phyloP scores from a whole-genome alignment of 805 yeast genomes.

The Candida lessepsii region DNA sequence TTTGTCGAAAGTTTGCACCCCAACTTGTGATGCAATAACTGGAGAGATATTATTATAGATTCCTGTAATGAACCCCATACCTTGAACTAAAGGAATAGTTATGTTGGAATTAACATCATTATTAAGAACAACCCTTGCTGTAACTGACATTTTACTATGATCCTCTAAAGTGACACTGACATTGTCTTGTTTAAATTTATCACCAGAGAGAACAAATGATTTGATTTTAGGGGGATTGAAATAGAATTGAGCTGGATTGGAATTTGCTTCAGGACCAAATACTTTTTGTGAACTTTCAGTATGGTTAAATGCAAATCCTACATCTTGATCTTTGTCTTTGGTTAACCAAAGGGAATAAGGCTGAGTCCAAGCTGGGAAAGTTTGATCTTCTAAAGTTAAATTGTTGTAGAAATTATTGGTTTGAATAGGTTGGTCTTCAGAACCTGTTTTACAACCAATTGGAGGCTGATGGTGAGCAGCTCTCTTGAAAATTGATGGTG shows the following conservation, averaged over 20 bases:
- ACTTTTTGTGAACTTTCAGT: constrained; percentile 59
- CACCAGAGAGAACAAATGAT: constrained; percentile 50
- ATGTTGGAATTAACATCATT: constrained; percentile 23
- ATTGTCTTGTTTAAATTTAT: constrained; percentile 20
- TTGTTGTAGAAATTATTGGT: constrained; percentile 82
- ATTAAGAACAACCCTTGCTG: constrained; percentile 17
- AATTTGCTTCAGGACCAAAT: constrained; percentile 61
- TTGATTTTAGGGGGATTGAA: constrained; percentile 67
- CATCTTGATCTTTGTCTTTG: constrained; percentile 42
- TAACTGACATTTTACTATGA: constrained; percentile 33
- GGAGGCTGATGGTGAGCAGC: constrained; percentile 35
- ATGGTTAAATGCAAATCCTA: constrained; percentile 70
- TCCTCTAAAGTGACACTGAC: constrained; percentile 22
- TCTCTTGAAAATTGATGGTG: constrained; percentile 41
- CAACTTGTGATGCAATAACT: constrained; percentile 57
- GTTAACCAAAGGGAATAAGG: constrained; percentile 77
- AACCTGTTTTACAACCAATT: constrained; percentile 26
- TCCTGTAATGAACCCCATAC: constrained; percentile 75
- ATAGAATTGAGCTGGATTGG: constrained; percentile 55
- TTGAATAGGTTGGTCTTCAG: constrained; percentile 47
- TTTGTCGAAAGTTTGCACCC: constrained; percentile 51
- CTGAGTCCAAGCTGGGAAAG: constrained; percentile 74
- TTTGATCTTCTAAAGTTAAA: constrained; percentile 63
- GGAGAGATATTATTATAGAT: constrained; percentile 55
- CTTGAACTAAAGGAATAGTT: constrained; percentile 63